Evolutionary conservation across 495 filamentous ascomycete genomes (phyloP).

Genomic region (Melanomma pulvis-pyrius): DNA sequence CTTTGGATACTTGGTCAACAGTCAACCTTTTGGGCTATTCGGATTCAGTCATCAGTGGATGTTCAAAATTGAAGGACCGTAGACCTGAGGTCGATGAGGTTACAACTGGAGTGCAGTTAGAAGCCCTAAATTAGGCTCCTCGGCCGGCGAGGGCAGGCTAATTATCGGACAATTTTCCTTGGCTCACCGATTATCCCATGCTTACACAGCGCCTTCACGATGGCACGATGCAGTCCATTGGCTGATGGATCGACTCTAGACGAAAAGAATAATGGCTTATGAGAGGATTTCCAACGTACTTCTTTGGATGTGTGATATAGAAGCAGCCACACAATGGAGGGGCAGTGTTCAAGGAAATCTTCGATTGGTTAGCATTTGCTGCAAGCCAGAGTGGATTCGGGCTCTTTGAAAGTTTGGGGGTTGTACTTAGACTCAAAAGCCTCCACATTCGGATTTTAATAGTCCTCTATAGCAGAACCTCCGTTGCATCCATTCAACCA

Average conservation of each 20-base stretch:
- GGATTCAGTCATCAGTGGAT: neutral
- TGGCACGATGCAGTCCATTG: slow-evolving; percentile 11
- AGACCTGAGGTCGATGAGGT: neutral
- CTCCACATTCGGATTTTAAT: neutral
- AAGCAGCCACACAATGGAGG: neutral
- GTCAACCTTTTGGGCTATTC: neutral
- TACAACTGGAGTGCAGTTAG: neutral
- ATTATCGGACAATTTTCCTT: slow-evolving; percentile 21
- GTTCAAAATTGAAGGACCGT: neutral
- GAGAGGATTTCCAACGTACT: slow-evolving; percentile 14
- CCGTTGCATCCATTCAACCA: neutral
- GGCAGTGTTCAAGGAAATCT: neutral
- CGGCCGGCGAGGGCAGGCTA: slow-evolving; percentile 6
- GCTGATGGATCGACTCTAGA: neutral
- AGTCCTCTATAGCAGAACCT: no score
- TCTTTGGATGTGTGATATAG: slow-evolving; percentile 13
- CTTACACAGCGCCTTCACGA: slow-evolving; percentile 23
- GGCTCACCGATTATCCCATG: slow-evolving; percentile 32
- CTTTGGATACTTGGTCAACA: neutral
- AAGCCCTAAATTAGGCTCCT: slow-evolving; percentile 13
- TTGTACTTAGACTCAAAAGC: neutral
- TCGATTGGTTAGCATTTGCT: slow-evolving; percentile 17
- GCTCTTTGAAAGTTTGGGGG: neutral
- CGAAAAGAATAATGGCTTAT: slow-evolving; percentile 18
- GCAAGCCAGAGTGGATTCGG: neutral